These are phyloP conservation scores for Neoarthrinium moseri DNA, from an alignment of 2,329 filamentous ascomycete species.

Conservation along the genomic window DNA sequence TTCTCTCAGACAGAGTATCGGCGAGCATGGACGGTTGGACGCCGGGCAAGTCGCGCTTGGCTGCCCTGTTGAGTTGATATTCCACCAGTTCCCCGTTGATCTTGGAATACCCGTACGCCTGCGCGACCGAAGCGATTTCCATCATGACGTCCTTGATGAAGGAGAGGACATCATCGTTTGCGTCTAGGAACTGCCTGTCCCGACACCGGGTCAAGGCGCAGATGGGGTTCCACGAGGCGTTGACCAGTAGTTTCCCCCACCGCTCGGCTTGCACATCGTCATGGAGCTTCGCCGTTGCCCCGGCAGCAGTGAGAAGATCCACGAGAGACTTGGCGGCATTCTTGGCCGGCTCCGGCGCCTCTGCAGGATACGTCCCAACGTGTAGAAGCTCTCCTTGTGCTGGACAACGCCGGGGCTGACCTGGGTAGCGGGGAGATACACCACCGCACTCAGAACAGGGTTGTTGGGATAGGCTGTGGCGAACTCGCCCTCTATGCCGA, in stretches of 20 bases:
- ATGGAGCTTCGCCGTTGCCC: constrained; percentile 40
- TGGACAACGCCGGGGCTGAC: constrained; percentile 43
- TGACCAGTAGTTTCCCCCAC: constrained; percentile 55
- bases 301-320: constrained; percentile 38
- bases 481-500: constrained; percentile 53
- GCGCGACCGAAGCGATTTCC: constrained; percentile 30
- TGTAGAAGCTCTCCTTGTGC: constrained; percentile 45
- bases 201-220: constrained; percentile 48
- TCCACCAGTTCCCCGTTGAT: constrained; percentile 27
- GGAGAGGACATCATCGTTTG: constrained; percentile 16
- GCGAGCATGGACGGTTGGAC: constrained; percentile 31
- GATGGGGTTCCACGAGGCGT: constrained; percentile 55
- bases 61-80: constrained; percentile 22
- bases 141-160: constrained; percentile 31
- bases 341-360: constrained; percentile 20
- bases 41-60: constrained; percentile 18
- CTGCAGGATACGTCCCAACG: constrained; percentile 46
- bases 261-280: constrained; percentile 50
- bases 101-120: constrained; percentile 27
- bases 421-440: constrained; percentile 53
- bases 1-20: constrained; percentile 25
- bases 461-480: constrained; percentile 42
- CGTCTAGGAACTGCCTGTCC: constrained; percentile 42
- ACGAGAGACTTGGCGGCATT: constrained; percentile 33
- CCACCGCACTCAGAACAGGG: constrained; percentile 49